These are phyloP conservation scores for Reutealis trisperma DNA, from an alignment of 345 rosid species.

Conservation along the genomic window DNA sequence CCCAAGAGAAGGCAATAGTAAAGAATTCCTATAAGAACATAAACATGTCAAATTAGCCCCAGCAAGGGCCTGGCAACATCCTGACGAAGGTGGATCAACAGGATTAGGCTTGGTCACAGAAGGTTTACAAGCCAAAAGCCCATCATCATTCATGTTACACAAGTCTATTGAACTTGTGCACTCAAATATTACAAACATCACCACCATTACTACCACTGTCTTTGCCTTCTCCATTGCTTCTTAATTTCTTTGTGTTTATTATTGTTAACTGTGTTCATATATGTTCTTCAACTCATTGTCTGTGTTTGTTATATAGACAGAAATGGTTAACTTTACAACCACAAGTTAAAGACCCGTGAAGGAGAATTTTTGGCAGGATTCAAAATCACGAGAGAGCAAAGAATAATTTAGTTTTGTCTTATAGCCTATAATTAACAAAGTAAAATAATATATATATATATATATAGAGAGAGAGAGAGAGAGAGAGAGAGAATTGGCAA, in stretches of 20 bases:
- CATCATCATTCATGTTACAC: slow-evolving; percentile 53
- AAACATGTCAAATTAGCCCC: slow-evolving; percentile 60
- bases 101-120: slow-evolving; percentile 55
- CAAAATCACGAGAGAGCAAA: slow-evolving; percentile 24
- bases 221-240: not conserved
- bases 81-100: slow-evolving; percentile 43
- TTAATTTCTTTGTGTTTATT: not conserved
- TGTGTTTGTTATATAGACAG: slow-evolving; percentile 13
- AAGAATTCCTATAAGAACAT: slow-evolving; percentile 58
- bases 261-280: not conserved
- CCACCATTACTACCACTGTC: slow-evolving; percentile 6
- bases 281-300: no score
- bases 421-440: no score
- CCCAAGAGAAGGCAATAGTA: slow-evolving; percentile 53
- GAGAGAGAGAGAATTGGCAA: no score
- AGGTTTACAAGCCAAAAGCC: slow-evolving; percentile 57
- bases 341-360: slow-evolving; percentile 34
- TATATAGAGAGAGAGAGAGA: no score
- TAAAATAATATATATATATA: no score
- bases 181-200: slow-evolving; percentile 14
- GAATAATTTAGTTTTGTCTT: no score
- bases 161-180: slow-evolving; percentile 34
- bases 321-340: slow-evolving; percentile 5
- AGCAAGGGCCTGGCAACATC: slow-evolving; percentile 54
- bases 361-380: slow-evolving; percentile 25